phyloP scores from a whole-genome alignment of 1,284 basidiomycete genomes.

The Singerocomus inundabilis region DNA sequence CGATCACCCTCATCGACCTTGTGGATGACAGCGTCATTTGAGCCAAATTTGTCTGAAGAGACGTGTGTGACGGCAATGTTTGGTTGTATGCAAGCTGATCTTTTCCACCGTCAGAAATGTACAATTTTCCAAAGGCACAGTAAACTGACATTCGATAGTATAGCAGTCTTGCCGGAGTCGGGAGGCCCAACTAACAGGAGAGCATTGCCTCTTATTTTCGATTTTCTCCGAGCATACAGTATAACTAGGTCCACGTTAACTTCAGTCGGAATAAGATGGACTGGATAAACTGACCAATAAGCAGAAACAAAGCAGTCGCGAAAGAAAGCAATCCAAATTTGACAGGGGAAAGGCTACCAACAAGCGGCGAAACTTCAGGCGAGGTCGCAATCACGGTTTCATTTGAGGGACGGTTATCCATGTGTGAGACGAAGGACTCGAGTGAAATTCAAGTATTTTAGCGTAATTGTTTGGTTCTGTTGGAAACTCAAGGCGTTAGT shows the following conservation, averaged over 20 bases:
- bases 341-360: conserved; percentile 22
- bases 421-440: not conserved
- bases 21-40: conserved; percentile 41
- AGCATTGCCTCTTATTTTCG: conserved; percentile 49
- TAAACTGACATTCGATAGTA: conserved; percentile 49
- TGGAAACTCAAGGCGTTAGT: conserved; percentile 8
- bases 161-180: conserved; percentile 76
- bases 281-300: conserved; percentile 23
- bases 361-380: conserved; percentile 21
- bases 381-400: conserved; percentile 5
- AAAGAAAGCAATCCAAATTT: conserved; percentile 27
- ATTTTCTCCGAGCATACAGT: conserved; percentile 43
- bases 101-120: conserved; percentile 23
- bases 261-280: not conserved
- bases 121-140: conserved; percentile 24
- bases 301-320: conserved; percentile 20
- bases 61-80: conserved; percentile 66
- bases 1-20: conserved; percentile 54
- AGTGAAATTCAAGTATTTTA: too few species aligned
- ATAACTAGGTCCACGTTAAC: conserved; percentile 34
- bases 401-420: conserved; percentile 9
- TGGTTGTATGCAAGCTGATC: conserved; percentile 61
- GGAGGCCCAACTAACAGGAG: conserved; percentile 67
- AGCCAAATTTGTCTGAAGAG: conserved; percentile 67
- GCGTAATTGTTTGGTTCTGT: conserved; percentile 21